phyloP scores from a whole-genome alignment of 352 stramenopile genomes.

The Phytophthora europaea region DNA sequence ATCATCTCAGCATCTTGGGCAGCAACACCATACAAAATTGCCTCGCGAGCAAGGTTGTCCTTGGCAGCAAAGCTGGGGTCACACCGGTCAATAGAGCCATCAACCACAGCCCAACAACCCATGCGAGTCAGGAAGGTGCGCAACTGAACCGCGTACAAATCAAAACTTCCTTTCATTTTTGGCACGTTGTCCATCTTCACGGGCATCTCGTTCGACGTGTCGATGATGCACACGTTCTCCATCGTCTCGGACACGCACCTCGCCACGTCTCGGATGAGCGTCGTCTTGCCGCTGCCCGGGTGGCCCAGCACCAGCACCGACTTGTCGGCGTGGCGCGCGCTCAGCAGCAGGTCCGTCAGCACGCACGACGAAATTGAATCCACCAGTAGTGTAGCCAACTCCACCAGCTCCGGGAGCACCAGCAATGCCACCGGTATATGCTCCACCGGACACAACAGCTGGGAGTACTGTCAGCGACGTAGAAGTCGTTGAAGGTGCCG shows the following conservation, averaged over 20 bases:
- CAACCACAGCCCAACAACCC: background rate
- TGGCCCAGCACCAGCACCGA: background rate
- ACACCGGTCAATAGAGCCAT: background rate
- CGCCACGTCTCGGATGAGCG: too few relatives aligned
- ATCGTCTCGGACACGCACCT: too few relatives aligned
- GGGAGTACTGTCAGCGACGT: background rate
- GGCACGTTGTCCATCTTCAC: background rate
- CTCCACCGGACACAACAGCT: background rate
- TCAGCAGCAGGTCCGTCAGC: background rate
- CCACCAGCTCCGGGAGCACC: conserved; percentile 1
- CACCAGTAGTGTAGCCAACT: background rate
- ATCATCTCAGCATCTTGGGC: background rate
- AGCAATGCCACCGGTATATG: background rate
- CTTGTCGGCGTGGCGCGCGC: background rate
- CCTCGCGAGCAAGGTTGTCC: background rate
- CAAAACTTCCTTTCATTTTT: background rate
- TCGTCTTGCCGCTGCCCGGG: too few relatives aligned
- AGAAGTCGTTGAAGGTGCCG: background rate
- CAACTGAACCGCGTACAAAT: background rate
- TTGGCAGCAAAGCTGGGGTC: too few relatives aligned
- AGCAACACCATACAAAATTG: background rate
- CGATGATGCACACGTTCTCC: too few relatives aligned
- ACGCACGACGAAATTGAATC: background rate
- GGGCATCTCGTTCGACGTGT: background rate
- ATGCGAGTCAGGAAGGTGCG: background rate